Conservation (phyloP, 2,329 filamentous ascomycete species). For the Microdochium trichocladiopsis region DNA sequence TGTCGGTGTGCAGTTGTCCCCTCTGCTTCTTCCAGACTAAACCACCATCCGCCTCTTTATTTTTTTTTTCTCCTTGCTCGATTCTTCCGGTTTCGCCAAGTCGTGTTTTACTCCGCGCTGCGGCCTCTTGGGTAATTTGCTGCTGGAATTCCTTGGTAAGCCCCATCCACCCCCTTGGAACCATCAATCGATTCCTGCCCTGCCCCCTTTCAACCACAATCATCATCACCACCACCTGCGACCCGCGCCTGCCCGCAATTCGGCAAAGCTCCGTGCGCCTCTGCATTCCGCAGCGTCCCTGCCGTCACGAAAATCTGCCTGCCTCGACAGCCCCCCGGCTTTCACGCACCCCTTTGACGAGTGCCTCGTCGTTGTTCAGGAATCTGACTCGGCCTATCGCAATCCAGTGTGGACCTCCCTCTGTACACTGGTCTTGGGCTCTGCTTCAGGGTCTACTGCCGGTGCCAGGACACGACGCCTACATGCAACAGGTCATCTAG, state of each 20-base stretch:
- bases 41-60: not conserved
- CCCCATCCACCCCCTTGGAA: not conserved
- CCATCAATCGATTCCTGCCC: not conserved
- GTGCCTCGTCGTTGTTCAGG: conserved; percentile 17
- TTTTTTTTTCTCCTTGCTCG: not conserved
- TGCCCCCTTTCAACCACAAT: not conserved
- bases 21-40: not conserved
- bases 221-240: not conserved
- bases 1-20: not conserved
- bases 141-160: not conserved
- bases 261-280: not conserved
- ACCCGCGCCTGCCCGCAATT: not conserved
- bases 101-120: not conserved
- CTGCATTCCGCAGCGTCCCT: not conserved
- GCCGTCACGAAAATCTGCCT: not conserved
- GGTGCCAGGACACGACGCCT: conserved; percentile 21
- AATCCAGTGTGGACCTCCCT: conserved; percentile 21
- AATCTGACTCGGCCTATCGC: conserved; percentile 24
- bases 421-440: conserved; percentile 22
- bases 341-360: conserved; percentile 14
- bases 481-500: conserved; percentile 20
- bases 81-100: not conserved
- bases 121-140: not conserved
- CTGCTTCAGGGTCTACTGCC: conserved; percentile 21
- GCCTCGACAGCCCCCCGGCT: not conserved